Base-by-base conservation (phyloP, 805 yeast genomes). In the Wickerhamiella shivajii region DNA sequence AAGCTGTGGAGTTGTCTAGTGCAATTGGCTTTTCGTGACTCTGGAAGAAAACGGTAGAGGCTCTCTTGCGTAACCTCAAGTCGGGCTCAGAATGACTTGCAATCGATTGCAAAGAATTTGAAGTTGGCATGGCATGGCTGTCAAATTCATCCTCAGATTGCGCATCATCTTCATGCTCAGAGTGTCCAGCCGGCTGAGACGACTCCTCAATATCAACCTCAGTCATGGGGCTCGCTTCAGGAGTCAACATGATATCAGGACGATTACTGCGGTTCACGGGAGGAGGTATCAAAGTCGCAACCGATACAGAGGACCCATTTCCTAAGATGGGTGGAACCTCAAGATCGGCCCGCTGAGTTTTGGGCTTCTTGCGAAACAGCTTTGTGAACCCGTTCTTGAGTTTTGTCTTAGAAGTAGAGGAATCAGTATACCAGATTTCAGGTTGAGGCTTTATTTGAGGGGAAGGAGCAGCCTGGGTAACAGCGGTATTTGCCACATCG, bases 341-440 rank as follows among this genome's bases (percentile, higher is more conserved):
- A 13, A 16, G 19, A 11, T 29, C 18, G 18, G 24, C 4, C 29
- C 25, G 24, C 20, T 24, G 29, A 9, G 34, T 17, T 18, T 31
- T 31, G 29, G 28, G 28, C 34, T 31, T 31, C 29, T 24, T 31
- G 19, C 25, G 24, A 24, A 31, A 31, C 18, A 31, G 20, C 23
- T 25, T 31, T 6, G 34, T 24, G 10, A 31, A 7, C 3, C 18
- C 20, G 9, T 29, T 25, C 29, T 31, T 31, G 25, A 31, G 29
- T 16, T 25, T 31, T 16, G 32, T 21, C 6, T 18, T 14, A 24
- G 20, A 21, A 19, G 23, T 27, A 11, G 34, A 23, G 6, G 24
- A 29, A 14, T 31, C 34, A 13, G 24, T 29, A 21, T 25, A 31
- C 34, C 34, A 31, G 15, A 31, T 31, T n/a, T 24, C 20, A 14